Evolutionary conservation across 1,284 basidiomycete species (phyloP), one percentile per base, ranked within the genome.

Genomic region (Xerocomus amazonicus): DNA sequence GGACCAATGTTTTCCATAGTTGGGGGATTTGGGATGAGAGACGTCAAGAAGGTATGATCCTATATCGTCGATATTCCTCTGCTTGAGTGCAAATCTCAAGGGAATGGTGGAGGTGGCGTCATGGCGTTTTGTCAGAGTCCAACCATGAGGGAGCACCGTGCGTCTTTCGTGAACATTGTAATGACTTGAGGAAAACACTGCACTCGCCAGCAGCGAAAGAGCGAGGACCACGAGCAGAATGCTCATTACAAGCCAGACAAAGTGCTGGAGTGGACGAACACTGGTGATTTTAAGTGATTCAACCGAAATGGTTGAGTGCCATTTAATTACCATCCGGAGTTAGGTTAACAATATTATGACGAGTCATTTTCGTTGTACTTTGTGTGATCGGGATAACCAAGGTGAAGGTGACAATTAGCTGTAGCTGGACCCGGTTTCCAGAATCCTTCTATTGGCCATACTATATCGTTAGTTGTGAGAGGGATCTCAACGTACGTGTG

Each of bases 1-100:
- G 3, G 61, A 52, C 76, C 76, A 77, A 51, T 78, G 73, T 13
- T 70, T 67, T 7, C 76, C 75, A 47, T 74, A 78, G 56, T 63
- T 67, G 2, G 61, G 47, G 1, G 72, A 77, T 9, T 66, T 61
- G 0, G 76, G 76, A 47, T 74, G 66, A 17, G 76, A 74, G 4
- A 78, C 70, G 26, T 70, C 70, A 38, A 68, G 54, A 39, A 78
- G 66, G 51, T 62, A 63, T 5, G 63, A 56, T 37, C 67, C 68
- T 28, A 77, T 56, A n/a, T 61, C 50, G 32, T 68, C 59, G 3
- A 76, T 57, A 57, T 76, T 73, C 17, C 55, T 57, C 54, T 76
- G 76, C 14, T 60, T 67, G 44, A 77, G 61, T 12, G 71, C 74
- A 47, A 77, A 70, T 23, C 70, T 65, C 31, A 78, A 47, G n/a